phyloP scores from a whole-genome alignment of 2,329 filamentous ascomycete species.

The Emydomyces testavorans region DNA sequence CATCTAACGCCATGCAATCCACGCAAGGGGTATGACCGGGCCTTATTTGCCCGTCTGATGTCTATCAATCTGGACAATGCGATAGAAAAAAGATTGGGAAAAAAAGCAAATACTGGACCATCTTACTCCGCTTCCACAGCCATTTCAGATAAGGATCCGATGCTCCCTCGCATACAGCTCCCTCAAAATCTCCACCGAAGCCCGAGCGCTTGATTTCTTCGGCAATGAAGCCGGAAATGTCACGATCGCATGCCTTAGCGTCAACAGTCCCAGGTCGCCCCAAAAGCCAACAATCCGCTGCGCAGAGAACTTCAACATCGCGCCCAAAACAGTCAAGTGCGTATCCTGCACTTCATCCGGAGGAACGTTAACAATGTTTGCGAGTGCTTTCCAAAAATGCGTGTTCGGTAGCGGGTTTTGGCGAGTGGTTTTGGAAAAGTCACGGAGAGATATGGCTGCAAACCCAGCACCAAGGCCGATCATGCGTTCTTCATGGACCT shows the following conservation, averaged over 20 bases:
- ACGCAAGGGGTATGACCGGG: too few relatives aligned
- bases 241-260: constrained; percentile 59
- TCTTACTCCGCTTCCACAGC: neutral
- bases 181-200: constrained; percentile 29
- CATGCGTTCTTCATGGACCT: constrained; percentile 72
- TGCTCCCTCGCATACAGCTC: constrained; percentile 30
- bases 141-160: constrained; percentile 28
- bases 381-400: constrained; percentile 72
- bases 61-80: too few relatives aligned
- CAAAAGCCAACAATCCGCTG: constrained; percentile 70
- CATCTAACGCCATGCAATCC: too few relatives aligned
- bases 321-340: constrained; percentile 57
- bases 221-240: constrained; percentile 49
- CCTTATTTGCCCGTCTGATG: too few relatives aligned
- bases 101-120: too few relatives aligned
- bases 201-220: constrained; percentile 29
- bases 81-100: too few relatives aligned
- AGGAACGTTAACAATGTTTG: constrained; percentile 65
- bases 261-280: constrained; percentile 60
- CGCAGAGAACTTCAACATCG: constrained; percentile 62
- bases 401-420: constrained; percentile 64
- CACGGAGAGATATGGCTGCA: constrained; percentile 68
- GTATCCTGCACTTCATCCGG: constrained; percentile 56
- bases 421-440: constrained; percentile 60
- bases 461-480: constrained; percentile 73